phyloP scores from a whole-genome alignment of 2,329 filamentous ascomycete genomes.

The Colletotrichum kahawae region DNA sequence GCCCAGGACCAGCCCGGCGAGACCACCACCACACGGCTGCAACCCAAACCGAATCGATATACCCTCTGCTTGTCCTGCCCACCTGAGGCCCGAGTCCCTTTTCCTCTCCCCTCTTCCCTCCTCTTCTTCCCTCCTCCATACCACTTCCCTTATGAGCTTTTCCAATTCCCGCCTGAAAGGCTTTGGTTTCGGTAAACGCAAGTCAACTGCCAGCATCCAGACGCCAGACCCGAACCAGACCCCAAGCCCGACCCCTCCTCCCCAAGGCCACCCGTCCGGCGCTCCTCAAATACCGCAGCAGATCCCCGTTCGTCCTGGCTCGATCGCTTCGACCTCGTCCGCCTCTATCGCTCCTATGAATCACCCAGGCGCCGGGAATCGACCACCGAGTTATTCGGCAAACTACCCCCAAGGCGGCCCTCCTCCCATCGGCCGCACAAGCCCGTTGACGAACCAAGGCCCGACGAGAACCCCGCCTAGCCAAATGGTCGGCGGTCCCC shows the following conservation, averaged over 20 bases:
- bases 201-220: conserved; percentile 68
- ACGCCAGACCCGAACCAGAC: conserved; percentile 42
- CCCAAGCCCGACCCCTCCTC: conserved; percentile 44
- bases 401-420: conserved; percentile 55
- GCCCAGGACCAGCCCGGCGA: conserved; percentile 7
- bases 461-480: conserved; percentile 60
- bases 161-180: conserved; percentile 81
- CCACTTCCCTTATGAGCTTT: conserved; percentile 69
- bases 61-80: conserved; percentile 20
- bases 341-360: conserved; percentile 64
- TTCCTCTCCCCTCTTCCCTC: conserved; percentile 14
- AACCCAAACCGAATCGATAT: conserved; percentile 18
- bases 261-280: conserved; percentile 25
- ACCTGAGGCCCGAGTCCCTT: conserved; percentile 17
- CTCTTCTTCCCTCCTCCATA: conserved; percentile 9
- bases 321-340: conserved; percentile 51
- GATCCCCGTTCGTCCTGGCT: conserved; percentile 40
- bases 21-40: conserved; percentile 4
- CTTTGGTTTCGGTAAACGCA: conserved; percentile 83
- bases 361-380: conserved; percentile 62
- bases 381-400: conserved; percentile 68
- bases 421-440: conserved; percentile 58
- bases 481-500: conserved; percentile 68
- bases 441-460: conserved; percentile 52
- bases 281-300: conserved; percentile 57